Percentiles rank a stretch among this genome's conserved stretches.
phyloP scores from a whole-genome alignment of 2,329 filamentous ascomycete genomes.

The Colletotrichum abscissum region DNA sequence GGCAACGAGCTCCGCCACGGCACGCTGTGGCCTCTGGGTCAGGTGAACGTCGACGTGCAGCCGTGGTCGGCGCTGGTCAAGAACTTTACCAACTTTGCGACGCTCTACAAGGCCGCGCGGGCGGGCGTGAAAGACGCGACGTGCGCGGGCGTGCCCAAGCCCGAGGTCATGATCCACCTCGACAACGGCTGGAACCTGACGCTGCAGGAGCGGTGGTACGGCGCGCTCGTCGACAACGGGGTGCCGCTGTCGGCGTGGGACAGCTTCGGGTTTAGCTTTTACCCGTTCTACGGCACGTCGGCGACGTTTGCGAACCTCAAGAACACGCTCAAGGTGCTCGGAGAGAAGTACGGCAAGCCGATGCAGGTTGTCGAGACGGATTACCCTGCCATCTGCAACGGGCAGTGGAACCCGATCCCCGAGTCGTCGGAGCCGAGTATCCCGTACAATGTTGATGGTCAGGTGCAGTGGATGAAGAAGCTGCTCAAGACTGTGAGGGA shows the following conservation, averaged over 20 bases:
- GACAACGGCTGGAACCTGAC: constrained; percentile 34
- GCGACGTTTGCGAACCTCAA: constrained; percentile 30
- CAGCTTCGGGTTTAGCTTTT: constrained; percentile 28
- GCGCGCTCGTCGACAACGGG: constrained; percentile 26
- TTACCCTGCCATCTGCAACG: constrained; percentile 31
- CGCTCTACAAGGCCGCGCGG: constrained; percentile 41
- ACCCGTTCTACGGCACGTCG: constrained; percentile 32
- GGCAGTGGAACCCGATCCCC: constrained; percentile 29
- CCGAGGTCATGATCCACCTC: constrained; percentile 33
- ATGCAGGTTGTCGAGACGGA: constrained; percentile 32
- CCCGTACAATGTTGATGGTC: constrained; percentile 27
- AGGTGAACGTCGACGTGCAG: constrained; percentile 46
- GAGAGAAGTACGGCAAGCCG: constrained; percentile 28
- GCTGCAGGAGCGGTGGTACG: constrained; percentile 31
- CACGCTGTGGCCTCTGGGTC: constrained; percentile 46
- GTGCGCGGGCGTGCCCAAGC: constrained; percentile 36
- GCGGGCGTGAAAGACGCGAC: constrained; percentile 28
- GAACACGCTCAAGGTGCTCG: constrained; percentile 13
- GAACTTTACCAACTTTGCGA: constrained; percentile 45
- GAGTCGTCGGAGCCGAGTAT: constrained; percentile 28
- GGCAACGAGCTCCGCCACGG: constrained; percentile 50
- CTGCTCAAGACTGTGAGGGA: constrained; percentile 19
- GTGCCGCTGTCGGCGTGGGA: constrained; percentile 31
- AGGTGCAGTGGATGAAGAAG: constrained; percentile 24
- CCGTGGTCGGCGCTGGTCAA: constrained; percentile 43